A percentile compares a stretch with the other conserved stretches of the same genome.
Evolutionary conservation across 2,329 filamentous ascomycete species (phyloP).

Genomic region (Orbilia javanica): DNA sequence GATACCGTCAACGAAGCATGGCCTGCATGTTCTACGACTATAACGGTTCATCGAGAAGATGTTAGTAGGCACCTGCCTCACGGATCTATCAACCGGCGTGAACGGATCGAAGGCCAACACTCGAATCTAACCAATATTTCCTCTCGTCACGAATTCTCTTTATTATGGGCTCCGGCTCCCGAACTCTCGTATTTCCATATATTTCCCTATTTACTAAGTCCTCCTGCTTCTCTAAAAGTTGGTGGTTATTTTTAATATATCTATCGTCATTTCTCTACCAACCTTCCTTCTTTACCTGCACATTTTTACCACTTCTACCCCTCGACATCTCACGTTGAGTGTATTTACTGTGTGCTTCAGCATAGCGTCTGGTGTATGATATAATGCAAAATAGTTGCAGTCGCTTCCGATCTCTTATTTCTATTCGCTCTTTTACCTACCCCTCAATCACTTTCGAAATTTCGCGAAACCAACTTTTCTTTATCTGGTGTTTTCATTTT

Average conservation of each 20-base stretch:
- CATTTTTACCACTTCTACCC: slow-evolving; percentile 20
- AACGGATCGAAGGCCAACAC: slow-evolving; percentile 63
- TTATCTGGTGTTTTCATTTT: slow-evolving; percentile 28
- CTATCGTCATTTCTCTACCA: slow-evolving; percentile 24
- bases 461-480: slow-evolving; percentile 31
- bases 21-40: slow-evolving; percentile 56
- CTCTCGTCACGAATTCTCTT: slow-evolving; percentile 43
- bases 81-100: slow-evolving; percentile 65
- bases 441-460: slow-evolving; percentile 25
- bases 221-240: slow-evolving; percentile 12
- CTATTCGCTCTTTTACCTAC: slow-evolving; percentile 20
- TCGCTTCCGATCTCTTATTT: slow-evolving; percentile 51
- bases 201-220: neutral
- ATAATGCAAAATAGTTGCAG: slow-evolving; percentile 53
- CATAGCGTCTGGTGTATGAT: slow-evolving; percentile 59
- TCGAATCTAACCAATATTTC: slow-evolving; percentile 63
- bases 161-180: neutral
- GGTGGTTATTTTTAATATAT: slow-evolving; percentile 24
- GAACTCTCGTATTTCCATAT: slow-evolving; percentile 9
- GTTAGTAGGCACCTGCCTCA: slow-evolving; percentile 63
- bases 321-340: slow-evolving; percentile 28
- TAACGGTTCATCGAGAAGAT: slow-evolving; percentile 62
- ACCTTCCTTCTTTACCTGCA: slow-evolving; percentile 16
- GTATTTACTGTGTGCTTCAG: slow-evolving; percentile 57
- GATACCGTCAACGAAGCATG: slow-evolving; percentile 24